phyloP scores from a whole-genome alignment of 495 filamentous ascomycete species.

The Clavariopsis aquatica region DNA sequence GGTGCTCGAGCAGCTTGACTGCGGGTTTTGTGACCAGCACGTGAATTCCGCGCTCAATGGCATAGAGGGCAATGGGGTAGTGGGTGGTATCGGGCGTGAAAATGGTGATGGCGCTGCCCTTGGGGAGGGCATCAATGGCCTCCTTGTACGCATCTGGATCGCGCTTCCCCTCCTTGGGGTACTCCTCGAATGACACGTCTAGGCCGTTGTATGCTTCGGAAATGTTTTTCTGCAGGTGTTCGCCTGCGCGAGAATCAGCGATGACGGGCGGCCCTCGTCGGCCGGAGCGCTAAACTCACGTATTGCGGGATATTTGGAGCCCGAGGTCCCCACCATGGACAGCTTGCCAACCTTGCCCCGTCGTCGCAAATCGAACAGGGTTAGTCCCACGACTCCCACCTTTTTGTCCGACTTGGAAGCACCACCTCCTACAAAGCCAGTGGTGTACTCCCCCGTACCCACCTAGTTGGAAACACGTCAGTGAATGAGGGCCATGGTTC shows the following conservation, averaged over 20 bases:
- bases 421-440: slow-evolving; percentile 46
- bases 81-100: slow-evolving; percentile 96
- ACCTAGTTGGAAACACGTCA: slow-evolving; percentile 53
- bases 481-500: background rate
- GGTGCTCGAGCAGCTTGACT: slow-evolving; percentile 77
- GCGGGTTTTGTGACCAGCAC: slow-evolving; percentile 96
- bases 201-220: slow-evolving; percentile 81
- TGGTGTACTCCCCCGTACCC: slow-evolving; percentile 95
- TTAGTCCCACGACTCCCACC: slow-evolving; percentile 87
- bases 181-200: slow-evolving; percentile 80
- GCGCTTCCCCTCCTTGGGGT: slow-evolving; percentile 66
- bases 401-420: slow-evolving; percentile 53
- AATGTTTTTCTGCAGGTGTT: slow-evolving; percentile 89
- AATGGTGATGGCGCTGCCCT: slow-evolving; percentile 90
- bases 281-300: slow-evolving; percentile 54
- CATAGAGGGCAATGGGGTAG: slow-evolving; percentile 92
- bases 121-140: slow-evolving; percentile 80
- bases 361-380: slow-evolving; percentile 83
- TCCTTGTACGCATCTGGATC: slow-evolving; percentile 86
- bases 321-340: slow-evolving; percentile 87
- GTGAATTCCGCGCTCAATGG: slow-evolving; percentile 81
- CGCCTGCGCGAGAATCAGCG: slow-evolving; percentile 52
- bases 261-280: background rate
- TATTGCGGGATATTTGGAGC: slow-evolving; percentile 86
- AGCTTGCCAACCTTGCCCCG: slow-evolving; percentile 85